Evolutionary conservation across 1,139 yeast species (phyloP).

Genomic region (Yamadazyma dushanensis): DNA sequence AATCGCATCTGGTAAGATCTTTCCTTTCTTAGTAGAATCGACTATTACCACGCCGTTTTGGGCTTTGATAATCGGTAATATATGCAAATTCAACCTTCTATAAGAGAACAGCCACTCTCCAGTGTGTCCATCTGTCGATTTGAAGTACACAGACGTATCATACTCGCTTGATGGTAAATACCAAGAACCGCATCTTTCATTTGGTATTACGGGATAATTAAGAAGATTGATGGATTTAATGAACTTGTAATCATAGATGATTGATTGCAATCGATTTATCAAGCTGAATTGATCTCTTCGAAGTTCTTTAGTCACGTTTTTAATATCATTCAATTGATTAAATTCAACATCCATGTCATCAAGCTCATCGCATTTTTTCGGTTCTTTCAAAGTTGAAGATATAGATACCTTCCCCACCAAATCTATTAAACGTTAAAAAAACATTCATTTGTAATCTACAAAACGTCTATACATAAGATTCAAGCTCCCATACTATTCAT

Average conservation of each 20-base stretch:
- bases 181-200: slow-evolving; percentile 90
- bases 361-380: neutral
- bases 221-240: slow-evolving; percentile 18
- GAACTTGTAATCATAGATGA: slow-evolving; percentile 54
- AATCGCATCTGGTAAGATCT: slow-evolving; percentile 80
- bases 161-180: slow-evolving; percentile 52
- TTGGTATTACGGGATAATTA: slow-evolving; percentile 54
- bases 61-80: slow-evolving; percentile 47
- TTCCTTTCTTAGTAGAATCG: slow-evolving; percentile 85
- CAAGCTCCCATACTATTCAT: no score
- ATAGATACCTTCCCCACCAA: no score
- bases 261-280: slow-evolving; percentile 68
- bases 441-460: no score
- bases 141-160: slow-evolving; percentile 64
- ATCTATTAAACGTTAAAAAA: no score
- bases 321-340: slow-evolving; percentile 18
- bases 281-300: slow-evolving; percentile 57
- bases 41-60: slow-evolving; percentile 59
- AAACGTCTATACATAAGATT: no score
- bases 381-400: no score
- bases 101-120: slow-evolving; percentile 77
- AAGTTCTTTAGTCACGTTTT: slow-evolving; percentile 34
- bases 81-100: slow-evolving; percentile 71
- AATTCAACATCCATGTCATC: slow-evolving; percentile 1
- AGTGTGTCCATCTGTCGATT: slow-evolving; percentile 89